These are phyloP conservation scores for Quercus glauca DNA, from an alignment of 306 rosid species.

Conservation along the genomic window DNA sequence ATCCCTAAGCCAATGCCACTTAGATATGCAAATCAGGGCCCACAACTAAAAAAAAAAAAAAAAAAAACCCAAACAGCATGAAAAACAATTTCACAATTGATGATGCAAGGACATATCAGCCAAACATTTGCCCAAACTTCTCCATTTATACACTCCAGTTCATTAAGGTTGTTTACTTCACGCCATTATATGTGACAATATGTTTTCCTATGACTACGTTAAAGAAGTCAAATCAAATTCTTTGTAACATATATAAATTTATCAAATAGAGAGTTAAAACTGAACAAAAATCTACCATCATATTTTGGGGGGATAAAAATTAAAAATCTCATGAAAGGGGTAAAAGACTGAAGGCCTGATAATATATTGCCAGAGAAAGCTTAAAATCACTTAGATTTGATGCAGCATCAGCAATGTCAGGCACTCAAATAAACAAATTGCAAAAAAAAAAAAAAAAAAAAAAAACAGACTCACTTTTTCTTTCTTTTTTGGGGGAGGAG, in stretches of 20 bases:
- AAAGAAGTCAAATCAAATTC: constrained; percentile 17
- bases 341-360: neutral
- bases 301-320: neutral
- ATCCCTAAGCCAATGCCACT: neutral
- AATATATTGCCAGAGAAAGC: neutral
- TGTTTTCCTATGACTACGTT: constrained; percentile 54
- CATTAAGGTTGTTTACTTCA: constrained; percentile 76
- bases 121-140: constrained; percentile 94
- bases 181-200: constrained; percentile 61
- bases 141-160: constrained; percentile 75
- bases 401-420: neutral
- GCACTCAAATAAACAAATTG: neutral
- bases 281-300: neutral
- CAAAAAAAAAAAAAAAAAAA: neutral
- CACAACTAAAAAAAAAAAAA: neutral
- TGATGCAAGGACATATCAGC: constrained; percentile 37
- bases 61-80: neutral
- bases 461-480: too few species aligned
- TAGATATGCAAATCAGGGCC: neutral
- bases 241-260: neutral
- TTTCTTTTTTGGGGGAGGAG: neutral
- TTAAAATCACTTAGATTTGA: neutral
- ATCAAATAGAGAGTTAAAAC: neutral
- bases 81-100: constrained; percentile 6
- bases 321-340: neutral